A percentile compares a stretch with the other conserved stretches of the same genome.
Conservation (phyloP, 176 grass and related monocot species). For the Calamus simplicifolius region DNA sequence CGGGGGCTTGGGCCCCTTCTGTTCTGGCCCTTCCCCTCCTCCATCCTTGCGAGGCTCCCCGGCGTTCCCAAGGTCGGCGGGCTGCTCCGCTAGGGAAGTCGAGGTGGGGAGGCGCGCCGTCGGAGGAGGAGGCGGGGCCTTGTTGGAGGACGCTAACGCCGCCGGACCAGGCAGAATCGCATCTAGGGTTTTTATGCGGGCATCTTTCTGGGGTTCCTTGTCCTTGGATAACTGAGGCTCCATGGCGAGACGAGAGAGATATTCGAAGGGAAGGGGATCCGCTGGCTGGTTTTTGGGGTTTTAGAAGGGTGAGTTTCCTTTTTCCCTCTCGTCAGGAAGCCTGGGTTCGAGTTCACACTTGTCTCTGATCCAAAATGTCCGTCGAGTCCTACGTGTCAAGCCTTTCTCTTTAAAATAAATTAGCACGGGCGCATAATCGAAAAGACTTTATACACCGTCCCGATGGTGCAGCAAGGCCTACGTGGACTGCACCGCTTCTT, state of each 20-base stretch:
- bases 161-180: not conserved
- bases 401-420: no score
- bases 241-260: not conserved
- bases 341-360: no score
- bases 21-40: slow-evolving; percentile 12
- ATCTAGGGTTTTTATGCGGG: slow-evolving; percentile 20
- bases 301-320: not conserved
- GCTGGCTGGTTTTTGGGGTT: not conserved
- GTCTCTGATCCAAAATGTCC: no score
- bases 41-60: slow-evolving; percentile 8
- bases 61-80: not conserved
- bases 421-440: no score
- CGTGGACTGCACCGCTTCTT: no score
- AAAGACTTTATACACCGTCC: no score
- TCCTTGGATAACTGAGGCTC: slow-evolving; percentile 5
- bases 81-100: not conserved
- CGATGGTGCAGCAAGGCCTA: no score
- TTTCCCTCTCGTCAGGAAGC: no score
- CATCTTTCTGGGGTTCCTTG: not conserved
- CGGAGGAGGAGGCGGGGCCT: slow-evolving; percentile 9
- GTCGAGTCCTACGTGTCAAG: no score
- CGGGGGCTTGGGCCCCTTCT: not conserved
- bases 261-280: not conserved
- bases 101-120: not conserved
- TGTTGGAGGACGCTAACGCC: not conserved